A percentile compares a stretch with the other conserved stretches of the same genome.
Evolutionary conservation across 805 yeast genomes (phyloP).

Genomic region (Pichia deserticola): DNA sequence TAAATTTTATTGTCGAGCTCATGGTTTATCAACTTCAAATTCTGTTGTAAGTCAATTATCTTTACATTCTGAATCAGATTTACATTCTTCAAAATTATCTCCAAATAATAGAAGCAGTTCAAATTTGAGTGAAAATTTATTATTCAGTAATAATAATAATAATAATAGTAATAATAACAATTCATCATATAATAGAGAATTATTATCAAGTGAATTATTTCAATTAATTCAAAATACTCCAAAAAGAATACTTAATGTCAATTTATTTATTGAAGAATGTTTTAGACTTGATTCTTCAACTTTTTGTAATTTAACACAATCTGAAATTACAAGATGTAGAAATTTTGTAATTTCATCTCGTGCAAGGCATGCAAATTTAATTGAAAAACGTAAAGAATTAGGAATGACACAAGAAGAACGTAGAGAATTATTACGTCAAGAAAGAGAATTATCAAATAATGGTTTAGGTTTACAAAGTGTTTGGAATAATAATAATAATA

Average conservation of each 20-base stretch:
- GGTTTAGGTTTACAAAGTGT: background rate
- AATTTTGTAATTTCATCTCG: conserved; percentile 68
- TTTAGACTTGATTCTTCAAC: conserved; percentile 37
- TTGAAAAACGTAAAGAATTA: conserved; percentile 24
- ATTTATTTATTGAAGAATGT: conserved; percentile 60
- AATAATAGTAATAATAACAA: background rate
- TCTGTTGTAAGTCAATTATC: background rate
- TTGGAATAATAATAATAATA: background rate
- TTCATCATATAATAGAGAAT: conserved; percentile 15
- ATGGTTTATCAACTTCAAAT: conserved; percentile 3
- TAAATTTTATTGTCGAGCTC: conserved; percentile 11
- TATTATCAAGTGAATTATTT: conserved; percentile 41
- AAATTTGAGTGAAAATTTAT: conserved; percentile 7
- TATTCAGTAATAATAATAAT: conserved; percentile 5
- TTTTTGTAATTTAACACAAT: conserved; percentile 62
- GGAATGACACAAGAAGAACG: conserved; percentile 27
- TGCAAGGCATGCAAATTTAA: conserved; percentile 29
- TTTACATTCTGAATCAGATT: conserved; percentile 10
- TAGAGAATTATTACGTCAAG: conserved; percentile 18
- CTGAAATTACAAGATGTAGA: conserved; percentile 71
- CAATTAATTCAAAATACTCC: conserved; percentile 85
- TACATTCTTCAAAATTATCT: background rate
- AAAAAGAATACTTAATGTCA: conserved; percentile 60
- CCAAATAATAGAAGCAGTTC: conserved; percentile 1
- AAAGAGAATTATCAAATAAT: background rate